phyloP scores from a whole-genome alignment of 2,329 filamentous ascomycete genomes.

The Fusarium napiforme region DNA sequence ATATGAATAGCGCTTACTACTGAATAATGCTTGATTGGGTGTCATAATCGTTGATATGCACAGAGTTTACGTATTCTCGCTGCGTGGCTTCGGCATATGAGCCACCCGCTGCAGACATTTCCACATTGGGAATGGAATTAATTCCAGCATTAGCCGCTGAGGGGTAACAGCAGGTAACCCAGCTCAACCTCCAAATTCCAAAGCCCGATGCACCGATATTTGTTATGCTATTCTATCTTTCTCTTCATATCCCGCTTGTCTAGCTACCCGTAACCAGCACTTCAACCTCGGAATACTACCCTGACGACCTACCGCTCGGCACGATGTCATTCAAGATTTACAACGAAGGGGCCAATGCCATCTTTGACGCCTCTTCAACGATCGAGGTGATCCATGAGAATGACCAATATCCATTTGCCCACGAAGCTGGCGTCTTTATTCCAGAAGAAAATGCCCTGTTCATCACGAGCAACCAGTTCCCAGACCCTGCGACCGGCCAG shows the following conservation, averaged over 20 bases:
- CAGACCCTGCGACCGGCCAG: constrained; percentile 31
- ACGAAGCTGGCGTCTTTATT: constrained; percentile 57
- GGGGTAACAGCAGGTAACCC: constrained; percentile 17
- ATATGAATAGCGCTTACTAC: neutral
- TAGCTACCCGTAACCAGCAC: neutral
- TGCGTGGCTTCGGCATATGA: neutral
- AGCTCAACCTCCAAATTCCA: neutral
- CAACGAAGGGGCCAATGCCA: constrained; percentile 23
- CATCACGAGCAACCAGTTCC: constrained; percentile 50
- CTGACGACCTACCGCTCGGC: neutral
- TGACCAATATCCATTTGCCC: constrained; percentile 57
- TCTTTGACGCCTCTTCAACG: constrained; percentile 51
- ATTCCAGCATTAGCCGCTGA: constrained; percentile 5
- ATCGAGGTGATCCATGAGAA: constrained; percentile 54
- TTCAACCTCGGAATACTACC: neutral
- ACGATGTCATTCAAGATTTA: constrained; percentile 17
- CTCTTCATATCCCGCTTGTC: neutral
- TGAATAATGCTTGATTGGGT: neutral
- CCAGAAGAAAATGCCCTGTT: constrained; percentile 45
- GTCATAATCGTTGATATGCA: no score
- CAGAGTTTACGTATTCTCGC: neutral
- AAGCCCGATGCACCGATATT: neutral
- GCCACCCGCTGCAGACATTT: neutral
- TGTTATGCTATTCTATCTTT: neutral
- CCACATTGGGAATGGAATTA: neutral